phyloP scores from a whole-genome alignment of 2,329 filamentous ascomycete genomes.

The Monilinia aucupariae region DNA sequence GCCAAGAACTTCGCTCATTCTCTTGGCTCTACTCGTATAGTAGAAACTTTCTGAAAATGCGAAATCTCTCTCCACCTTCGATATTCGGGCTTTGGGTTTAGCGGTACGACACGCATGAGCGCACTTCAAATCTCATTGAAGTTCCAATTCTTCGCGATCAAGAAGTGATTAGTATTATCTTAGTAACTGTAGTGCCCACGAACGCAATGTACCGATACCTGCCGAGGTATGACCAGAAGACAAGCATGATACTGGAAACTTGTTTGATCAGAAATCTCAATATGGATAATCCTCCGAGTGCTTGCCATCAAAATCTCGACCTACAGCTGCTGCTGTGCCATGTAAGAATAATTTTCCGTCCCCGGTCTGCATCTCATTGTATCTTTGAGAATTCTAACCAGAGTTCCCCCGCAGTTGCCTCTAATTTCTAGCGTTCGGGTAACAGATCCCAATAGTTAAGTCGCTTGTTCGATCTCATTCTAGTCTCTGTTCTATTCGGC shows the following conservation, averaged over 20 bases:
- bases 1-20: not conserved
- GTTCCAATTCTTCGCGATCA: not conserved
- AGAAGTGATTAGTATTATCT: not conserved
- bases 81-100: not conserved
- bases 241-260: not conserved
- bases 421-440: not conserved
- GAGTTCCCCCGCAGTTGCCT: not conserved
- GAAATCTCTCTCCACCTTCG: not conserved
- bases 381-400: not conserved
- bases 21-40: no score
- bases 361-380: not conserved
- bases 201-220: conserved; percentile 8
- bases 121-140: not conserved
- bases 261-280: not conserved
- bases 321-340: conserved; percentile 13
- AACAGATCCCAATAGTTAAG: not conserved
- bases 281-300: not conserved
- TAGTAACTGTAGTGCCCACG: not conserved
- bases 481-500: not conserved
- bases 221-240: conserved; percentile 4
- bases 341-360: conserved; percentile 2
- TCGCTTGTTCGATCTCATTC: not conserved
- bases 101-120: not conserved
- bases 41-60: not conserved
- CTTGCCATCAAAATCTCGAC: not conserved